These are phyloP conservation scores for Russula sp. DNA, from an alignment of 768 basidiomycete species.

Conservation along the genomic window DNA sequence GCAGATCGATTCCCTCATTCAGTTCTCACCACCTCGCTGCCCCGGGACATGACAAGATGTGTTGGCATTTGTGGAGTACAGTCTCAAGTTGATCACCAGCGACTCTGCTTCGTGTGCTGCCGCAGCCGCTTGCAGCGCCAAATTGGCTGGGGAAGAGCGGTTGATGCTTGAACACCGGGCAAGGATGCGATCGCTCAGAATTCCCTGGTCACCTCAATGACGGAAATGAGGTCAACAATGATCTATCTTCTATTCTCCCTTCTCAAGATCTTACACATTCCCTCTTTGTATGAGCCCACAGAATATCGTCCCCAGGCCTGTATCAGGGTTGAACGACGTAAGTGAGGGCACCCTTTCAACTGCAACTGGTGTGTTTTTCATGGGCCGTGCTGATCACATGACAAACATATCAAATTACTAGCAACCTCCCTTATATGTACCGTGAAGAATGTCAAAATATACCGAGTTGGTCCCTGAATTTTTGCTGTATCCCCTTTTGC, in stretches of 20 bases:
- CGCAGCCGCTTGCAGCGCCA: neutral
- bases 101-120: neutral
- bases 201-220: slow-evolving; percentile 1
- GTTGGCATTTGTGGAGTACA: slow-evolving; percentile 10
- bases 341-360: slow-evolving; percentile 1
- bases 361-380: slow-evolving; percentile 11
- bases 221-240: neutral
- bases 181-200: slow-evolving; percentile 1
- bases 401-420: neutral
- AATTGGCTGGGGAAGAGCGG: neutral
- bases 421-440: slow-evolving; percentile 4
- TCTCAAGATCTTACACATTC: neutral
- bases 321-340: neutral
- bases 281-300: slow-evolving; percentile 8
- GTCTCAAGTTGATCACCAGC: neutral
- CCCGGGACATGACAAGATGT: neutral
- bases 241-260: neutral
- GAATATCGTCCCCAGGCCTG: slow-evolving; percentile 10
- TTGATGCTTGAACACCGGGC: neutral
- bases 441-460: slow-evolving; percentile 19
- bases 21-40: slow-evolving; percentile 3
- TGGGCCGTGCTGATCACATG: neutral
- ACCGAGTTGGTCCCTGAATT: neutral
- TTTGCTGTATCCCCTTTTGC: neutral
- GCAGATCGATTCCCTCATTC: slow-evolving; percentile 6